A percentile compares a stretch with the other conserved stretches of the same genome.
phyloP scores from a whole-genome alignment of 2,329 filamentous ascomycete genomes.

The Fonsecaea multimorphosa region DNA sequence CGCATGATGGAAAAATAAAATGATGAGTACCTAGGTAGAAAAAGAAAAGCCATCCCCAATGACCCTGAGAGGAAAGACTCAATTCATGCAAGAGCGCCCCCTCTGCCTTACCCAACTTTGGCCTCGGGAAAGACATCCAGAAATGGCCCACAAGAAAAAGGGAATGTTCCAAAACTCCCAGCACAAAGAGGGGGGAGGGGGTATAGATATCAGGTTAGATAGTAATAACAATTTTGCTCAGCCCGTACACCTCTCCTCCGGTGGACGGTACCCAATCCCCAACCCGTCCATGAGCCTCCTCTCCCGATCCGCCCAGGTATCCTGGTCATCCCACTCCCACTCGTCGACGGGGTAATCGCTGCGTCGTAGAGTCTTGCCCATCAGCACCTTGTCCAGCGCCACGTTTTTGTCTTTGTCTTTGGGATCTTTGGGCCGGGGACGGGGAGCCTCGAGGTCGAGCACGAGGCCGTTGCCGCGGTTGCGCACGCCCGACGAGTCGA shows the following conservation, averaged over 20 bases:
- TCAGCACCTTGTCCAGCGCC: conserved; percentile 1
- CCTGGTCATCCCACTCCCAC: conserved; percentile 55
- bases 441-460: conserved; percentile 66
- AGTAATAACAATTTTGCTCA: too few species aligned
- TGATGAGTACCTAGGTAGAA: too few species aligned
- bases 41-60: too few species aligned
- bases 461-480: conserved; percentile 69
- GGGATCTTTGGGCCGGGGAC: conserved; percentile 49
- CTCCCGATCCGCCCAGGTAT: conserved; percentile 73
- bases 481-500: conserved; percentile 87
- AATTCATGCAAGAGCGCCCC: too few species aligned
- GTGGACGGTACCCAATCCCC: conserved; percentile 69
- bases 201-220: too few species aligned
- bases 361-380: conserved; percentile 48
- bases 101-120: too few species aligned
- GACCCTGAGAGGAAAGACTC: too few species aligned
- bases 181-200: too few species aligned
- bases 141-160: too few species aligned
- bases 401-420: neutral
- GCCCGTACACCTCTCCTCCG: conserved; percentile 71
- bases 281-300: conserved; percentile 78
- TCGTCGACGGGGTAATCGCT: conserved; percentile 78
- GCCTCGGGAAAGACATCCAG: too few species aligned
- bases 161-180: neutral
- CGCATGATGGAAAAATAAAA: too few species aligned